Evolutionary conservation across 2,329 filamentous ascomycete genomes (phyloP).

Genomic region (Septoria petroselini): DNA sequence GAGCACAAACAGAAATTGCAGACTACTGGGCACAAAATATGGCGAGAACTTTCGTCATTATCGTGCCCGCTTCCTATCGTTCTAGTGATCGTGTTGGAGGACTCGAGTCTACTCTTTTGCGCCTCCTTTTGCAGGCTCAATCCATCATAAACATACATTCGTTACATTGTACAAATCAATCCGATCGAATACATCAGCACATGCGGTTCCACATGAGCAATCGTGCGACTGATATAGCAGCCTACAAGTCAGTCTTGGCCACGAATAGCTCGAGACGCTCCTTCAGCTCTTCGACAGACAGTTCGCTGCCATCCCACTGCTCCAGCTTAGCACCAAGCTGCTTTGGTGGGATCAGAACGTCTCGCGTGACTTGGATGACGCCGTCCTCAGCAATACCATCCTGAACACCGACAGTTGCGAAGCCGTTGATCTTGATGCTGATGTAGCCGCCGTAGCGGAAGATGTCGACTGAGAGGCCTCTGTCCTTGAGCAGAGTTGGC

Average conservation of each 20-base stretch:
- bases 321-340: constrained; percentile 43
- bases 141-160: constrained; percentile 1
- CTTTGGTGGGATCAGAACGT: constrained; percentile 73
- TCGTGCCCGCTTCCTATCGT: too few relatives aligned
- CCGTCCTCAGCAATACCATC: constrained; percentile 76
- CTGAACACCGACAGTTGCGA: constrained; percentile 60
- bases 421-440: constrained; percentile 72
- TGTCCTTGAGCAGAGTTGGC: constrained; percentile 66
- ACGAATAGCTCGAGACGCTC: constrained; percentile 52
- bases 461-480: constrained; percentile 69
- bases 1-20: neutral
- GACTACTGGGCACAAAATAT: too few relatives aligned
- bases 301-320: constrained; percentile 49
- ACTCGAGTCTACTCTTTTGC: too few relatives aligned
- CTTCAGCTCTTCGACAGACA: constrained; percentile 61
- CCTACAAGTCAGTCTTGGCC: constrained; percentile 34
- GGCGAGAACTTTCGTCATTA: too few relatives aligned
- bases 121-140: too few relatives aligned
- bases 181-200: neutral
- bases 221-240: neutral
- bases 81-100: too few relatives aligned
- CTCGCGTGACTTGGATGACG: constrained; percentile 72
- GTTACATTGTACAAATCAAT: neutral
- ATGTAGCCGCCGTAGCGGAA: constrained; percentile 65
- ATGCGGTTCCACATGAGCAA: too few relatives aligned